Base-by-base conservation (phyloP, 805 yeast genomes). In the Sungouiella blattae region DNA sequence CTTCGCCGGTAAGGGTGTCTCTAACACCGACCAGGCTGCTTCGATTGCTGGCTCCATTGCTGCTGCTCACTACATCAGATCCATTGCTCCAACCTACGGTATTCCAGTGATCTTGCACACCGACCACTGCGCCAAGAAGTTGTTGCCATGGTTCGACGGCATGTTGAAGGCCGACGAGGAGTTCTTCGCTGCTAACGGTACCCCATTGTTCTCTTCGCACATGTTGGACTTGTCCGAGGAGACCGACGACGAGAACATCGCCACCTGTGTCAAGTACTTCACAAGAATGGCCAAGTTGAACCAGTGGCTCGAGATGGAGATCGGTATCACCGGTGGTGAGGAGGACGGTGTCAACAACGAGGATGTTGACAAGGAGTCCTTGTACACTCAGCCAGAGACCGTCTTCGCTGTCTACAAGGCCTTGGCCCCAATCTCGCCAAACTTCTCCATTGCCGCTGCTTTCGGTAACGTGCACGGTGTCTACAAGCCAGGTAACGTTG, bases 311-410 rank as follows among this genome's bases (percentile, higher is more conserved):
- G 98, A 93, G 80, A 93, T 93, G 98, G 98, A 93, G 78, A 93
- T 93, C 65, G 98, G 98, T 81, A 93, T 93, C 81, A 93, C 98
- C 67, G 98, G 98, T 75, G 98, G 98, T 83, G 98, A 93, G 78
- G 98, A 93, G 75, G 98, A 93, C 65, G 98, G 98, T 82, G 98
- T 93, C 60, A 93, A 93, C 83, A 93, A 93, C 80, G 94, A 91
- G 71, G 77, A 80, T 67, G 96, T 87, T 51, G 78, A 79, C 62
- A 83, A 84, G 73, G 88, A 85, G 47, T 66, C 84, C 48, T 75
- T 93, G 58, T 93, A 91, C 85, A 93, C 98, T 55, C 79, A 81
- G 56, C 87, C 98, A 57, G 96, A 86, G 73, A 91, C 96, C 53
- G 96, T 93, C 37, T 93, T 64, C 73, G 80, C 78, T 50, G 98